Percentiles rank a stretch among this genome's conserved stretches.
Conservation (phyloP, 164 flowering plant genomes). For the Taxillus chinensis region DNA sequence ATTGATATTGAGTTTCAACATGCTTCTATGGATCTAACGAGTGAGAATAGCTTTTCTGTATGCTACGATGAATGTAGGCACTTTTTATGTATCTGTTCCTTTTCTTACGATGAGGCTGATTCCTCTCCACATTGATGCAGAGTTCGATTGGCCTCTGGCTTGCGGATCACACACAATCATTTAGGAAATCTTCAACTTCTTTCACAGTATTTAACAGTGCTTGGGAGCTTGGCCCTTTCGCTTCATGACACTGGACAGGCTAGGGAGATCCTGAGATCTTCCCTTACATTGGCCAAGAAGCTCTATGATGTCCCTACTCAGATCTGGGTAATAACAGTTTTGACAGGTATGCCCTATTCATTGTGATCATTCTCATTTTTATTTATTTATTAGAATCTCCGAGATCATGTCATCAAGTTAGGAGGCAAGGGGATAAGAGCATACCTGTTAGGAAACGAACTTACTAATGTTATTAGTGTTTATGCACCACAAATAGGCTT, state of each 20-base stretch:
- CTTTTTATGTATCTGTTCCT: too few relatives aligned
- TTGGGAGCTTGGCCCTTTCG: conserved; percentile 87
- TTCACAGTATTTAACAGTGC: conserved; percentile 81
- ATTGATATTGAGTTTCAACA: too few relatives aligned
- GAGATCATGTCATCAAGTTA: too few relatives aligned
- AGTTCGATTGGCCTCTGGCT: conserved; percentile 70
- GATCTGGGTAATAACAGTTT: conserved; percentile 80
- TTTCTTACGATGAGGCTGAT: too few relatives aligned
- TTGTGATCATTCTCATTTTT: neutral
- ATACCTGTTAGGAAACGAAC: too few relatives aligned
- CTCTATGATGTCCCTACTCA: conserved; percentile 87
- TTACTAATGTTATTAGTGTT: too few relatives aligned
- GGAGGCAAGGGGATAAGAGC: too few relatives aligned
- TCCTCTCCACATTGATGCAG: conserved; percentile 28
- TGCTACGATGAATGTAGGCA: too few relatives aligned
- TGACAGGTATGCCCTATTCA: conserved; percentile 42
- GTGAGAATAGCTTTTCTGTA: too few relatives aligned
- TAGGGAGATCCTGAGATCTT: conserved; percentile 80
- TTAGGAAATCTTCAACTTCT: conserved; percentile 93
- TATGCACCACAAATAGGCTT: too few relatives aligned
- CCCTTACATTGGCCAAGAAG: conserved; percentile 86
- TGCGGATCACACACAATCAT: conserved; percentile 74
- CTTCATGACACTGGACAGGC: conserved; percentile 89
- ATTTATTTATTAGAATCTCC: too few relatives aligned
- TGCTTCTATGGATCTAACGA: too few relatives aligned